These are phyloP conservation scores for Adansonia digitata DNA, from an alignment of 345 rosid genomes.

Conservation along the genomic window DNA sequence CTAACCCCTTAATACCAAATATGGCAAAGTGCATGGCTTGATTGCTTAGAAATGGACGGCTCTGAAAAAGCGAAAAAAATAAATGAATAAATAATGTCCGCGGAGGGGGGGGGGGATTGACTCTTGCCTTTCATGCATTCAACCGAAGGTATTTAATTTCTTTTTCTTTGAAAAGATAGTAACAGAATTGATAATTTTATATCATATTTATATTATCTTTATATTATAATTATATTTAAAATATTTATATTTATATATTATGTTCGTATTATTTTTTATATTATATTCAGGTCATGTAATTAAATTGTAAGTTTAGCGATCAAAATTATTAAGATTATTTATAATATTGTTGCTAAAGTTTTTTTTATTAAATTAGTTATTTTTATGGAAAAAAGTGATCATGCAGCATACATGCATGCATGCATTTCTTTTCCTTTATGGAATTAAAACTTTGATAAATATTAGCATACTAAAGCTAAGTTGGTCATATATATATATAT, in stretches of 20 bases:
- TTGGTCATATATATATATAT: background rate
- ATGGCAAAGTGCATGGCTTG: background rate
- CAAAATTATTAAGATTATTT: too few relatives aligned
- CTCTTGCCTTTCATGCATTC: conserved; percentile 1
- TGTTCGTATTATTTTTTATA: too few relatives aligned
- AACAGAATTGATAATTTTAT: too few relatives aligned
- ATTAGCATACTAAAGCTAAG: background rate
- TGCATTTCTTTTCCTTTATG: background rate
- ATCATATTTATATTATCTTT: too few relatives aligned
- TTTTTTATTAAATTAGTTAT: background rate
- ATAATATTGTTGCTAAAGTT: background rate
- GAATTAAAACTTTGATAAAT: background rate
- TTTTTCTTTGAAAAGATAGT: background rate
- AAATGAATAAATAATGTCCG: background rate
- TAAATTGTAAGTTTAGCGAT: too few relatives aligned
- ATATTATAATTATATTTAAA: too few relatives aligned
- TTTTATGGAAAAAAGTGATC: background rate
- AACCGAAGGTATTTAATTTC: conserved; percentile 2
- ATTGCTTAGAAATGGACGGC: background rate
- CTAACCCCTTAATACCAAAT: background rate
- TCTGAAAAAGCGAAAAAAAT: background rate
- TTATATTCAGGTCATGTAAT: too few relatives aligned
- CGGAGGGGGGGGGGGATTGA: background rate
- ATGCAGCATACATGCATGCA: background rate
- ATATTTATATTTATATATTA: too few relatives aligned